Base-by-base conservation (phyloP, 1,139 yeast genomes). In the Geotrichum candidum region DNA sequence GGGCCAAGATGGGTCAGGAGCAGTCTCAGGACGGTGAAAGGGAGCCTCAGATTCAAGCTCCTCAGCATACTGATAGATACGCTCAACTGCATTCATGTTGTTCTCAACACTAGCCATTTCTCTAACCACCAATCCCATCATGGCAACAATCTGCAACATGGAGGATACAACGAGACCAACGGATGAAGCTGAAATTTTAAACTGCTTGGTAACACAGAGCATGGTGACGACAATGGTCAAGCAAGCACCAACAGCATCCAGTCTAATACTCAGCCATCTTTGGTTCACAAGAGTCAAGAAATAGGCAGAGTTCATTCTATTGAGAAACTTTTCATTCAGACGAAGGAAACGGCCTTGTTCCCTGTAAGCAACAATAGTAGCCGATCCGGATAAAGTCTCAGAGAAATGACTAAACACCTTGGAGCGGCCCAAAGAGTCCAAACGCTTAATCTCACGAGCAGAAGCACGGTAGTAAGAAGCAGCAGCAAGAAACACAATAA, bases 11-110 rank as follows among this genome's bases (percentile, higher is more conserved):
- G 80, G 78, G 6, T 95, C 92, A 4, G 80, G 73, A 2, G 78
- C 77, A 56, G 82, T 88, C 0, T 82, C 77, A 59, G 80, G 83
- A 51, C 73, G 75, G 71, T 83, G 67, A 63, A 65, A 82, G 0
- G 82, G 77, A 0, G 87, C 85, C 69, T 87, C 94, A 66, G 80
- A 82, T 0, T 87, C 88, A 61, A 90, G 74, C 38, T 86, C 85
- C 29, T 80, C 78, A 0, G 92, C 94, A 73, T 89, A 89, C 62
- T 85, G 82, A 64, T 84, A 80, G 59, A 90, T 74, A 71, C 97
- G 82, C 75, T 90, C 96, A n/a, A 86, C 94, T 7, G 95, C 85
- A 69, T 88, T 88, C 90, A 90, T 82, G 70, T 87, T 87, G 73
- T 88, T 89, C 72, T 90, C 96, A 38, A 87, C 83, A 69, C 85